phyloP scores from a whole-genome alignment of 192 early-diverging fungal genomes.

The Lunasporangiospora selenospora region DNA sequence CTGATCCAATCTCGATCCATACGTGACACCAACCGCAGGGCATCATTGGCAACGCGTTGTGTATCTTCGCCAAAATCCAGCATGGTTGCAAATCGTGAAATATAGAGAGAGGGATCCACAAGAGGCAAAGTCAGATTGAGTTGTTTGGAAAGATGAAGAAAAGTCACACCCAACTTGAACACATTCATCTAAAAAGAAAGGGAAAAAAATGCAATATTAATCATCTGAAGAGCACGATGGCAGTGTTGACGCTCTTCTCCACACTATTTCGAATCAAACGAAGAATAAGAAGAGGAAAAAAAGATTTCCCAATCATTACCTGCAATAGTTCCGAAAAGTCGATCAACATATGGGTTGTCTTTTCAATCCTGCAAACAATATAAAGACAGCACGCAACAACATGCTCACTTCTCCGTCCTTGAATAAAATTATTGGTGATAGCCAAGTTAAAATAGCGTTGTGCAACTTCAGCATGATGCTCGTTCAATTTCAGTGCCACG shows the following conservation, averaged over 20 bases:
- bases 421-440: conserved; percentile 80
- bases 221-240: too few relatives aligned
- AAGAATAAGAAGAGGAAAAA: too few relatives aligned
- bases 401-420: conserved; percentile 76
- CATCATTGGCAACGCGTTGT: conserved; percentile 77
- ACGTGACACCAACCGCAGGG: conserved; percentile 80
- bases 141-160: conserved; percentile 75
- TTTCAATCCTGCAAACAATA: conserved; percentile 86
- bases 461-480: conserved; percentile 80
- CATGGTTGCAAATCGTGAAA: conserved; percentile 86
- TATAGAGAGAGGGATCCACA: conserved; percentile 93
- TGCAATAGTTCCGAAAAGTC: conserved; percentile 92
- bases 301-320: conserved; percentile 34
- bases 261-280: too few relatives aligned
- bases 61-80: conserved; percentile 93
- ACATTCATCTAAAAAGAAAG: conserved; percentile 69
- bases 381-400: conserved; percentile 93
- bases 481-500: conserved; percentile 71
- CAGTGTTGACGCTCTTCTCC: too few relatives aligned
- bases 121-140: conserved; percentile 71
- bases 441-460: conserved; percentile 88
- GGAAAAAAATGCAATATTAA: not conserved
- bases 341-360: conserved; percentile 91
- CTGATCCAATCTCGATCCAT: conserved; percentile 97
- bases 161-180: conserved; percentile 86